A percentile compares a stretch with the other conserved stretches of the same genome.
phyloP scores from a whole-genome alignment of 192 early-diverging fungal species.

The Rhizoclosmatium sp. region DNA sequence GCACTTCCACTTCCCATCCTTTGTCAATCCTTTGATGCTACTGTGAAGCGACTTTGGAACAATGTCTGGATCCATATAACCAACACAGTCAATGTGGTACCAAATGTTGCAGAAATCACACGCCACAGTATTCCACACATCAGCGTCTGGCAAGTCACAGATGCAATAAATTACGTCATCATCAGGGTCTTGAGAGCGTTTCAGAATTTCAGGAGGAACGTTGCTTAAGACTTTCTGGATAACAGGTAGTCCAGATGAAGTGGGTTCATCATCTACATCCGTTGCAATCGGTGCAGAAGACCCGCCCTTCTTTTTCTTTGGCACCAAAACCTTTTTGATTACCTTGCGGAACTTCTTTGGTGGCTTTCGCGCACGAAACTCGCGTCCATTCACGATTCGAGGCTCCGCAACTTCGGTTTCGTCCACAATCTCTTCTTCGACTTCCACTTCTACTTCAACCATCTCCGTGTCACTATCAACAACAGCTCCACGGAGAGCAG shows the following conservation, averaged over 20 bases:
- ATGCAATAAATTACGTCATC: slow-evolving; percentile 34
- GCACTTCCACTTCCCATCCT: slow-evolving; percentile 34
- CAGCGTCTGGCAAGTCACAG: slow-evolving; percentile 22
- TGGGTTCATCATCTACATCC: neutral
- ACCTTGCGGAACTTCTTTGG: slow-evolving; percentile 32
- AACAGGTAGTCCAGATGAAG: neutral
- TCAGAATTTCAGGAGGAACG: slow-evolving; percentile 11
- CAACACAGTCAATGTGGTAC: slow-evolving; percentile 23
- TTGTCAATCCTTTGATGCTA: slow-evolving; percentile 14
- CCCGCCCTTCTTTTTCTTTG: neutral
- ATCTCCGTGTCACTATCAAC: neutral
- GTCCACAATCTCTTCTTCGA: slow-evolving; percentile 23
- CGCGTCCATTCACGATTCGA: slow-evolving; percentile 27
- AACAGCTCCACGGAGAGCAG: neutral
- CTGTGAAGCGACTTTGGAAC: neutral
- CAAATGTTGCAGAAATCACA: slow-evolving; percentile 36
- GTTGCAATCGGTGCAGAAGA: neutral
- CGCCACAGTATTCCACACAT: slow-evolving; percentile 22
- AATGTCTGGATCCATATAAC: slow-evolving; percentile 25
- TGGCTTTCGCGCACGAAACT: slow-evolving; percentile 17
- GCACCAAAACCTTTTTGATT: slow-evolving; percentile 28
- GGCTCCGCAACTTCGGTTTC: neutral
- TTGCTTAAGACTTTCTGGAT: neutral
- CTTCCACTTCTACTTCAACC: slow-evolving; percentile 32
- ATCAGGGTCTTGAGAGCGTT: slow-evolving; percentile 6